Evolutionary conservation across 169 alveolate genomes (phyloP).

Genomic region (Eimeria necatrix): DNA sequence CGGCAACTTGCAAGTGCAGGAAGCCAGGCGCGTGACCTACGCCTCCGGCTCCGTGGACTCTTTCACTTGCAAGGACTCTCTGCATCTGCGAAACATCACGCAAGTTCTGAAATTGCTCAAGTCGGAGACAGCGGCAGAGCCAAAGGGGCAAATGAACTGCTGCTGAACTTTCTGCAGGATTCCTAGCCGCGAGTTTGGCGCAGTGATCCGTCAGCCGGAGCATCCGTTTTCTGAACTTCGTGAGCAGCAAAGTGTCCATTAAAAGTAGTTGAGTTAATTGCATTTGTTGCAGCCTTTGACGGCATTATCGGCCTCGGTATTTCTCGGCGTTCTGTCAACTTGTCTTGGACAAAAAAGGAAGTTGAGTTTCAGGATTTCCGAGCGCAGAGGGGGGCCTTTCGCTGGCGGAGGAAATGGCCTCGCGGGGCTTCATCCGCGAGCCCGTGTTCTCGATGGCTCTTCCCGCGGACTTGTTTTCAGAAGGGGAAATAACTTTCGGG

Average conservation of each 20-base stretch:
- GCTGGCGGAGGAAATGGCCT: not conserved
- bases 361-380: not conserved
- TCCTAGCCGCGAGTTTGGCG: not conserved
- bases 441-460: constrained; percentile 38
- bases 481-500: constrained; percentile 67
- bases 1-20: not conserved
- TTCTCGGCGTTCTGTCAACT: not conserved
- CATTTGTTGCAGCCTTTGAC: constrained; percentile 61
- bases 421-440: not conserved
- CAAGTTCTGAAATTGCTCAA: not conserved
- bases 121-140: not conserved
- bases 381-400: not conserved
- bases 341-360: not conserved
- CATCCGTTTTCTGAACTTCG: constrained; percentile 69
- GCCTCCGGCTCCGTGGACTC: constrained; percentile 63
- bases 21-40: constrained; percentile 38
- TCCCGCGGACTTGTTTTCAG: constrained; percentile 10
- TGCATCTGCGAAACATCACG: constrained; percentile 38
- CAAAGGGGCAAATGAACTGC: not conserved
- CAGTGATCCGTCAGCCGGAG: constrained; percentile 44
- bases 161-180: not conserved
- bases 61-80: not conserved
- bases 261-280: not conserved
- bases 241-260: constrained; percentile 1
- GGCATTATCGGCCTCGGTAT: constrained; percentile 69